Conservation (phyloP, 805 yeast genomes). For the Naumovozyma dairenensis region DNA sequence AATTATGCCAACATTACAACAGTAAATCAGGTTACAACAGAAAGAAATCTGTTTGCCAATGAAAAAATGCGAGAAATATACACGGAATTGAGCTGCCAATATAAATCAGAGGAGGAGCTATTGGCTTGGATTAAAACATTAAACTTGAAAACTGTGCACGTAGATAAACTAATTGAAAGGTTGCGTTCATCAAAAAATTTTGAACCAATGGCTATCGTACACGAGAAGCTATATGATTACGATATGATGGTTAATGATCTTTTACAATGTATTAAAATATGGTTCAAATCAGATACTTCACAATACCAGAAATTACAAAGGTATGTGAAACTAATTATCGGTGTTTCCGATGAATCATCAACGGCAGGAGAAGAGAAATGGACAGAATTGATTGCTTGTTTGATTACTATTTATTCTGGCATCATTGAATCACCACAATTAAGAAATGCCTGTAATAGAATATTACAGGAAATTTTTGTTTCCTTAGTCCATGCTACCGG, state of each 20-base stretch:
- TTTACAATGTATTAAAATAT: conserved; percentile 9
- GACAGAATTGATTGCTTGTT: conserved; percentile 16
- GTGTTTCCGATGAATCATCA: conserved; percentile 5
- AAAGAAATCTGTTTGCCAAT: background rate
- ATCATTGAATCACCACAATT: background rate
- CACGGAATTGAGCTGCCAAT: conserved; percentile 13
- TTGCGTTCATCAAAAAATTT: conserved; percentile 9
- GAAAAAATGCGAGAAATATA: conserved; percentile 8
- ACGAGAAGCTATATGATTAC: conserved; percentile 11
- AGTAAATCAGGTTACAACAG: too few species aligned
- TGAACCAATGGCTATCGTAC: conserved; percentile 15
- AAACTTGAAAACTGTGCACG: conserved; percentile 9
- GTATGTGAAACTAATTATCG: conserved; percentile 11
- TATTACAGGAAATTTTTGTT: conserved; percentile 16
- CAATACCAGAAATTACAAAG: conserved; percentile 1
- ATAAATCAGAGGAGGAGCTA: conserved; percentile 5
- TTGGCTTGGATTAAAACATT: conserved; percentile 11
- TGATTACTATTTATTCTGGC: conserved; percentile 12
- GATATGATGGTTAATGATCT: conserved; percentile 12
- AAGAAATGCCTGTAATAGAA: conserved; percentile 8
- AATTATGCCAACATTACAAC: background rate
- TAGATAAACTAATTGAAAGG: conserved; percentile 5
- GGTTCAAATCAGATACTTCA: conserved; percentile 7
- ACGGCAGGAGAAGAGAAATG: conserved; percentile 12
- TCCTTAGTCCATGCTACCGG: conserved; percentile 15